Base-by-base conservation (phyloP, 2,329 filamentous ascomycete genomes). In the Colletotrichum tropicicola region DNA sequence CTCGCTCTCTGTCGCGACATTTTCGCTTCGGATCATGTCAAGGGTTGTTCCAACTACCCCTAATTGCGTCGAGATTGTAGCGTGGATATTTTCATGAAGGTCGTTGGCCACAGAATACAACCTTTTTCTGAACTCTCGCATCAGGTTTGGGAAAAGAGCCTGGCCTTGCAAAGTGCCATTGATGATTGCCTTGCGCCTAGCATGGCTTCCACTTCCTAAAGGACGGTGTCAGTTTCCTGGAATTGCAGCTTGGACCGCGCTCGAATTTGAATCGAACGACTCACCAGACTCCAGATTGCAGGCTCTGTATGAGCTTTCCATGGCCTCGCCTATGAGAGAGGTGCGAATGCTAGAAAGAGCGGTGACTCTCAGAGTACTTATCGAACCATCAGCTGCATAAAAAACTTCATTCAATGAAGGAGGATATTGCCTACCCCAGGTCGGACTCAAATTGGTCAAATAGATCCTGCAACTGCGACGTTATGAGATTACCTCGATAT, bases 291-390 rank as follows among this genome's bases (percentile, higher is more conserved):
- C 74, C 1, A 15, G n/a, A 5, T 68, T 78, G 47, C 74, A 75
- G 1, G 9, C 55, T 5, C 44, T 51, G 35, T 82, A 82, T 1
- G 76, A 68, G 0, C 21, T 17, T 32, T 79, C 72, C 79, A 83
- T 78, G 0, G 71, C 68, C 54, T 72, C 59, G 0, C 78, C 78
- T 4, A 81, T 73, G 10, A 78, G 70, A 0, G 80, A 80, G 2
- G 73, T 82, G 15, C 72, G 71, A 15, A 81, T 70, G 6, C 76
- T 70, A 0, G 79, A 76, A 4, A 82, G 68, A 0, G 72, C 71
- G 44, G 79, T 72, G 4, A 73, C 77, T 21, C 70, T 71, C 4
- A 82, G 66, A 3, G 67, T 68, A 1, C 80, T 82, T 12, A 35
- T 0, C 6, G 5, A n/a, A 37, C 5, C 6, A 10, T 63, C 5